phyloP scores from a whole-genome alignment of 306 rosid genomes.

The Medicago truncatula region DNA sequence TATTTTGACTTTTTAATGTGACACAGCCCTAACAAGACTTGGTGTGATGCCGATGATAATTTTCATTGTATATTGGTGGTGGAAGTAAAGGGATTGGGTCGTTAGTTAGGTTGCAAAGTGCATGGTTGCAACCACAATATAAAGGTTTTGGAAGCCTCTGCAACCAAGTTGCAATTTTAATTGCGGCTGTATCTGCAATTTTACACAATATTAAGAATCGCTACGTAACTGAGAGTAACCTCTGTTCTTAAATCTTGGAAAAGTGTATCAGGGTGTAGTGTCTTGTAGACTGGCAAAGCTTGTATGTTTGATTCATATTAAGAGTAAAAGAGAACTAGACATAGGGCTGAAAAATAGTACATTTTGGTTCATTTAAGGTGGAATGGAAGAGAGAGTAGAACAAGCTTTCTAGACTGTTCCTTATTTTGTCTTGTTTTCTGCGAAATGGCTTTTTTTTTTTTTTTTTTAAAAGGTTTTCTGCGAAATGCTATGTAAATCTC shows the following conservation, averaged over 20 bases:
- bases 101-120: background rate
- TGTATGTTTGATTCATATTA: background rate
- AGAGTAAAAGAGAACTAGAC: background rate
- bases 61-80: slow-evolving; percentile 16
- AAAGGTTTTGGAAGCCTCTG: background rate
- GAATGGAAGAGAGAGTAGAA: background rate
- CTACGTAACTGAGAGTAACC: background rate
- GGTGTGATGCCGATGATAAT: background rate
- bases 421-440: background rate
- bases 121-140: background rate
- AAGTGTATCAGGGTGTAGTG: background rate
- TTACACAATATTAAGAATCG: background rate
- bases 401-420: background rate
- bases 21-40: background rate
- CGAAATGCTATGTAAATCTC: background rate
- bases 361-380: background rate
- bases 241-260: background rate
- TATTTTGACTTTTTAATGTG: background rate
- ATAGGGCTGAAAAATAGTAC: background rate
- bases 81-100: background rate
- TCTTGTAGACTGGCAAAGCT: background rate
- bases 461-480: no score
- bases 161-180: background rate
- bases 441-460: no score
- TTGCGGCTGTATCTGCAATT: background rate